Conservation (phyloP, 176 grass and related monocot species). For the Triticum dicoccoides region DNA sequence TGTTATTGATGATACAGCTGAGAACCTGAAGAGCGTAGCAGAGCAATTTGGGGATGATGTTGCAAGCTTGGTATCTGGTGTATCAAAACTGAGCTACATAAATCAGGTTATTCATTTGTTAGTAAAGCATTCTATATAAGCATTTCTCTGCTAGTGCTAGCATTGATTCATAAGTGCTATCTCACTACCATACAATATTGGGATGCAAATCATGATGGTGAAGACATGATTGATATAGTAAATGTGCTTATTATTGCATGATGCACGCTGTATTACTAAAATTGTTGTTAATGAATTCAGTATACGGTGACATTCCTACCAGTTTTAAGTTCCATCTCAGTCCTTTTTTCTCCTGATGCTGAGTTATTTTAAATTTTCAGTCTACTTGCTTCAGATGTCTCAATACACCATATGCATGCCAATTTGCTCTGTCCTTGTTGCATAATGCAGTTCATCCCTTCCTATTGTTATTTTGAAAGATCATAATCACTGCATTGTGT, state of each 20-base stretch:
- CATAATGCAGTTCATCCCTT: background rate
- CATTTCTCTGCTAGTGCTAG: conserved; percentile 13
- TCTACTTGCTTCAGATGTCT: background rate
- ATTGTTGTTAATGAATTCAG: background rate
- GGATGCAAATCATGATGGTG: conserved; percentile 24
- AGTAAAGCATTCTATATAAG: conserved; percentile 8
- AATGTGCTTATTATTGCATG: background rate
- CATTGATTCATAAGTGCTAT: conserved; percentile 8
- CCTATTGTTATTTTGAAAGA: conserved; percentile 9
- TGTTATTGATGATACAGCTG: conserved; percentile 85
- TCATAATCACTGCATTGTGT: background rate
- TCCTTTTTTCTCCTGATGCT: background rate
- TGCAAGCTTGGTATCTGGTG: conserved; percentile 73
- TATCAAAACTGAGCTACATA: conserved; percentile 98
- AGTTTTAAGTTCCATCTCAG: conserved; percentile 8
- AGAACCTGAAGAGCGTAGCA: conserved; percentile 75
- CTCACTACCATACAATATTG: background rate
- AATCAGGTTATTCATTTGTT: conserved; percentile 71
- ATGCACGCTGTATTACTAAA: background rate
- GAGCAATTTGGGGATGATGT: conserved; percentile 90
- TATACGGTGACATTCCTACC: background rate
- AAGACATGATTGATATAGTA: background rate
- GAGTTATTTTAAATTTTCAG: conserved; percentile 3
- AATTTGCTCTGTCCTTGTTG: background rate
- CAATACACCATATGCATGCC: background rate